These are phyloP conservation scores for Lagerstroemia speciosa DNA, from an alignment of 345 rosid genomes.

Conservation along the genomic window DNA sequence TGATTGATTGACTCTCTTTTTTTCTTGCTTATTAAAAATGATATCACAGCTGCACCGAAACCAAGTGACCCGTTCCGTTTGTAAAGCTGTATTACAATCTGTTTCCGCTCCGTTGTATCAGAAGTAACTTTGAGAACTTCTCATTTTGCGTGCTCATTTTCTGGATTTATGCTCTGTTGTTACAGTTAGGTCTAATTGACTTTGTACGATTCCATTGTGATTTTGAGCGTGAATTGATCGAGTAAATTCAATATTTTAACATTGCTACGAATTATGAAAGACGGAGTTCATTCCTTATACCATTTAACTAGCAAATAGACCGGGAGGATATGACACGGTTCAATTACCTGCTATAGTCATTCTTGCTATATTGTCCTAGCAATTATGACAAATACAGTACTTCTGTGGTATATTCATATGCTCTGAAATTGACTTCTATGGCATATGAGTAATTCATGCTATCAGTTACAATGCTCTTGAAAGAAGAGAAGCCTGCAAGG, in stretches of 20 bases:
- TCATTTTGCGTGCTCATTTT: too few species aligned
- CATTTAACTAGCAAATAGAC: too few species aligned
- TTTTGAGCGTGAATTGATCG: background rate
- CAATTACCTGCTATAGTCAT: too few species aligned
- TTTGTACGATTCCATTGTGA: background rate
- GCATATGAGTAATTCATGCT: too few species aligned
- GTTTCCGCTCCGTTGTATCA: too few species aligned
- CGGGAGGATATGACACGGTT: too few species aligned
- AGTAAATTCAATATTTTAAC: background rate
- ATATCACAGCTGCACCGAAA: too few species aligned
- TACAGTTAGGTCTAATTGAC: background rate
- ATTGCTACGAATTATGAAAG: background rate
- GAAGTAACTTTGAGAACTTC: too few species aligned
- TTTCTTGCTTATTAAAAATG: background rate
- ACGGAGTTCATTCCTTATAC: background rate
- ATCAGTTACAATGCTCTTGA: conserved; percentile 80
- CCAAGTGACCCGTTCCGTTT: too few species aligned
- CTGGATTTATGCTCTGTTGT: too few species aligned
- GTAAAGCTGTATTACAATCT: too few species aligned
- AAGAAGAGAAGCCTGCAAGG: conserved; percentile 83
- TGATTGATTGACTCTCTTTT: background rate
- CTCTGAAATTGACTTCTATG: too few species aligned
- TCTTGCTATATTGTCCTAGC: background rate
- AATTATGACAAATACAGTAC: background rate
- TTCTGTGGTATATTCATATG: background rate